Evolutionary conservation across 495 filamentous ascomycete species (phyloP), one percentile per base, ranked within the genome.

Genomic region (Sphaerosporella brunnea): DNA sequence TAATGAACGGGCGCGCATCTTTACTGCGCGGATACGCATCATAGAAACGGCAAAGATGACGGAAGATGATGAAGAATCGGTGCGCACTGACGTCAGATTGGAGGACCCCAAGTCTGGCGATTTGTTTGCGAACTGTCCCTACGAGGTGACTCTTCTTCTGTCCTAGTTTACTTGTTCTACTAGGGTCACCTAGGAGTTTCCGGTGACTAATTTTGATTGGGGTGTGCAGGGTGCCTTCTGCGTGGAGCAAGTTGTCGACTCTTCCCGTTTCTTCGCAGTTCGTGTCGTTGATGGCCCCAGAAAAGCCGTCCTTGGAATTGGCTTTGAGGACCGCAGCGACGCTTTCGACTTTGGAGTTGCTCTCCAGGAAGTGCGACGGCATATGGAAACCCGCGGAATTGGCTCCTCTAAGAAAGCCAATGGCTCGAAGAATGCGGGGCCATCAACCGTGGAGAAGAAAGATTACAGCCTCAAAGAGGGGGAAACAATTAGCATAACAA

Each of bases 401-500:
- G 37, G 47, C 1, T 1, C 19, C 23, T 18, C 25, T 7, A 42
- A 36, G 7, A 18, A 25, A 3, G 20, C 30, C 18, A 36, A 36
- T 26, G 39, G 13, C 19, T 28, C 24, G 45, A 35, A 50, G 47
- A 51, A 40, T 19, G 9, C 38, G 13, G 45, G 47, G 23, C 37
- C 45, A 30, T 43, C 36, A 28, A 39, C 64, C 38, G 68, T 69
- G 50, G 67, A 66, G 51, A 81, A 78, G 64, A 70, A 69, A 46
- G 83, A 87, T 59, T 82, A 79, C 51, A 80, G 77, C 47, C 56
- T 90, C 38, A 88, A 88, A 64, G 80, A 84, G 49, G 83, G 83
- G 8, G 78, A 90, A 68, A 88, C 79, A 2, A 88, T 90, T 43
- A 80, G 76, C 32, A 74, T 90, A 38, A 83, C 81, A 60, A 64